Evolutionary conservation across 169 alveolate species (phyloP).

Genomic region (Babesia ovata): DNA sequence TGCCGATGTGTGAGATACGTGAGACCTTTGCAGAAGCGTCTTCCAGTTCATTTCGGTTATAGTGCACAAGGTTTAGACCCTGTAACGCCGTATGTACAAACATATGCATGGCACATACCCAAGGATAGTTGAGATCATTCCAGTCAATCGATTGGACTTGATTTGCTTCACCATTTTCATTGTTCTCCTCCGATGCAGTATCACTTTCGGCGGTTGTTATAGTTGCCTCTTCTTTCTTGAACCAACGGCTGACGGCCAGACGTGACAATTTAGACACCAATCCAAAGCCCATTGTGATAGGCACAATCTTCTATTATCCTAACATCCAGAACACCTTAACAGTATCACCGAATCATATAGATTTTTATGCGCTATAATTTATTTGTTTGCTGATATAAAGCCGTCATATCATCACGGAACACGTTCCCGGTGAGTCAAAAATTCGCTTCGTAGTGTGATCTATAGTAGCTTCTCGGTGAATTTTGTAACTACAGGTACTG

Average conservation of each 20-base stretch:
- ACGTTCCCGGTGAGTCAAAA: too few relatives aligned
- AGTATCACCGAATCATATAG: too few relatives aligned
- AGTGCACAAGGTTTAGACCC: conserved; percentile 50
- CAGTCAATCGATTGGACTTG: conserved; percentile 2
- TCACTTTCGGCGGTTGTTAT: neutral
- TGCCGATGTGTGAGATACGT: conserved; percentile 8
- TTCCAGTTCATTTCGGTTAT: conserved; percentile 17
- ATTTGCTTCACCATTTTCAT: conserved; percentile 9
- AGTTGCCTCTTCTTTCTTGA: neutral
- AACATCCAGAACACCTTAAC: too few relatives aligned
- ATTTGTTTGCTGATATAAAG: too few relatives aligned
- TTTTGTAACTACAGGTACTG: too few relatives aligned
- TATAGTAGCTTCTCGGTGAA: too few relatives aligned
- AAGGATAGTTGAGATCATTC: conserved; percentile 48
- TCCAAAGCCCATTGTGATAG: neutral
- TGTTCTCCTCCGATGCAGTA: neutral
- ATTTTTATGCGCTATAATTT: too few relatives aligned
- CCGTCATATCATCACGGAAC: too few relatives aligned
- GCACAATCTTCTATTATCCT: too few relatives aligned
- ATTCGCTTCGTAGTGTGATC: too few relatives aligned
- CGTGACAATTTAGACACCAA: conserved; percentile 1
- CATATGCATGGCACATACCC: neutral
- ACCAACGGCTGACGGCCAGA: neutral
- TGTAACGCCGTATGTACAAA: neutral
- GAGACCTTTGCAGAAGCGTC: neutral